Conservation (phyloP, 371 early-diverging fungal species). For the Circinella umbellata region DNA sequence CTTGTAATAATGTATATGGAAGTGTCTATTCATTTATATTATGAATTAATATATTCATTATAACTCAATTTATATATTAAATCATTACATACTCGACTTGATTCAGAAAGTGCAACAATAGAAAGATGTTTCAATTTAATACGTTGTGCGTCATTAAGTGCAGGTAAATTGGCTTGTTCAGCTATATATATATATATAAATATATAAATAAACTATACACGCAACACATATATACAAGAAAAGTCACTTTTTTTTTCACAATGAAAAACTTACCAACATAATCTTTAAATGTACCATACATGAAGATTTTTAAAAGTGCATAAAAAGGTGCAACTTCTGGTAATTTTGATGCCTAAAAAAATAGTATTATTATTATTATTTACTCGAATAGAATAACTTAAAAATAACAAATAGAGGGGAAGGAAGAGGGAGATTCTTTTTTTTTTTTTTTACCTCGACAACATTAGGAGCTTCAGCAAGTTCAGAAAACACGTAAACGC, state of each 20-base stretch:
- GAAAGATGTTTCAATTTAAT: slow-evolving; percentile 80
- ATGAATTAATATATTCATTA: neutral
- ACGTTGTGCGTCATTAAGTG: slow-evolving; percentile 62
- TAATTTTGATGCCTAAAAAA: slow-evolving; percentile 54
- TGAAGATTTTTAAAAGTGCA: slow-evolving; percentile 69
- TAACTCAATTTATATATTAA: neutral
- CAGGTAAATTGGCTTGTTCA: slow-evolving; percentile 38
- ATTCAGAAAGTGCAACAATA: slow-evolving; percentile 75
- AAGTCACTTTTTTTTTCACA: neutral
- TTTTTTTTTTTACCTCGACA: slow-evolving; percentile 56
- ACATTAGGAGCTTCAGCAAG: slow-evolving; percentile 76
- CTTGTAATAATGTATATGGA: slow-evolving; percentile 65
- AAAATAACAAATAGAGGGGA: too few relatives aligned
- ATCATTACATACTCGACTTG: slow-evolving; percentile 53
- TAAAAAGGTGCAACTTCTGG: slow-evolving; percentile 67
- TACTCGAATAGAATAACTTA: too few relatives aligned
- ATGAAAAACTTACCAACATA: slow-evolving; percentile 65
- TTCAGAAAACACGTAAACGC: slow-evolving; percentile 84
- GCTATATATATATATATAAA: neutral
- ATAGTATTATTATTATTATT: neutral
- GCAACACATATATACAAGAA: neutral
- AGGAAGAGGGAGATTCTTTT: neutral
- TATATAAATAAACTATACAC: too few relatives aligned
- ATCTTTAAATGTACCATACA: slow-evolving; percentile 81
- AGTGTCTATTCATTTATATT: slow-evolving; percentile 50